A percentile compares a stretch with the other conserved stretches of the same genome.
Evolutionary conservation across 2,329 filamentous ascomycete species (phyloP).

Genomic region (Exophiala sp.): DNA sequence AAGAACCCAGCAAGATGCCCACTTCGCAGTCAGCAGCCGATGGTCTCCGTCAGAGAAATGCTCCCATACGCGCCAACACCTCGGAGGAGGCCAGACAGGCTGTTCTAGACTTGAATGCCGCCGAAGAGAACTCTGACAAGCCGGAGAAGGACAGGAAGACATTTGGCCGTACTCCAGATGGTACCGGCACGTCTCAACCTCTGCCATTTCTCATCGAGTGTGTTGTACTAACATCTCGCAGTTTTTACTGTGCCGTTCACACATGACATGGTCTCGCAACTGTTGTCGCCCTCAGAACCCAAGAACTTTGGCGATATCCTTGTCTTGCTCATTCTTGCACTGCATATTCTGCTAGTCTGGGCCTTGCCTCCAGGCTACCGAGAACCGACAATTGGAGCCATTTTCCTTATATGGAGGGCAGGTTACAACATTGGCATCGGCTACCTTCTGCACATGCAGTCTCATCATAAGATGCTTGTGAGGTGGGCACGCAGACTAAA

Average conservation of each 20-base stretch:
- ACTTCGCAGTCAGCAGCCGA: conserved; percentile 25
- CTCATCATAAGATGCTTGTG: conserved; percentile 79
- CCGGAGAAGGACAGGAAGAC: conserved; percentile 65
- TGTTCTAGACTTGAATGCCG: conserved; percentile 49
- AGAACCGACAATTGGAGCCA: conserved; percentile 71
- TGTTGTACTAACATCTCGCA: conserved; percentile 38
- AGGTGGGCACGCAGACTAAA: conserved; percentile 81
- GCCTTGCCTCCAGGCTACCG: conserved; percentile 66
- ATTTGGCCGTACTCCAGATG: conserved; percentile 85
- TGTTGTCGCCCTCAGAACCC: conserved; percentile 88
- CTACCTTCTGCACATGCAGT: conserved; percentile 82
- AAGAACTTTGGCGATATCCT: conserved; percentile 87
- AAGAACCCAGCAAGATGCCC: conserved; percentile 1
- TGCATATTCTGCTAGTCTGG: conserved; percentile 72
- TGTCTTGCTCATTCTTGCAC: conserved; percentile 73
- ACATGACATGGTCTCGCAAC: conserved; percentile 98
- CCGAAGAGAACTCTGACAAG: conserved; percentile 43
- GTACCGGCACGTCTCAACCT: conserved; percentile 65
- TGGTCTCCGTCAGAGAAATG: conserved; percentile 49
- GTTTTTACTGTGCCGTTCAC: conserved; percentile 95
- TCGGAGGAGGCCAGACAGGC: conserved; percentile 44
- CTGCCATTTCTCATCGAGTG: neutral
- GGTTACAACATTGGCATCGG: conserved; percentile 95
- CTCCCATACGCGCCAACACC: conserved; percentile 34
- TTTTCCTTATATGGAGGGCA: conserved; percentile 89